These are phyloP conservation scores for Phanerodontia chrysosporium DNA, from an alignment of 768 basidiomycete species.

Conservation along the genomic window DNA sequence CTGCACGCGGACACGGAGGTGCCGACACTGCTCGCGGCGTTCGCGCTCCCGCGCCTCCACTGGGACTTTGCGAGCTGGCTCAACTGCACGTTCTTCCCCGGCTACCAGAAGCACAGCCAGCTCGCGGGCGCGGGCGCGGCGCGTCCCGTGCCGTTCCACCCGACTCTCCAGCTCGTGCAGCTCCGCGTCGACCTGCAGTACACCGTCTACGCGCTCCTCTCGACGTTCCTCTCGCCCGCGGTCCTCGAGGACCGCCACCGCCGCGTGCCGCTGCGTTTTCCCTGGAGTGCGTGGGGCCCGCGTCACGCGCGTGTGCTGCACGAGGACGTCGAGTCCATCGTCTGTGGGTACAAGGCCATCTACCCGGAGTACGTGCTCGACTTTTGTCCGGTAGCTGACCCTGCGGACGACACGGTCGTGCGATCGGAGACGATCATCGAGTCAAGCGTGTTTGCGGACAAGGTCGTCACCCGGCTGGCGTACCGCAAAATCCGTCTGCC, in stretches of 20 bases:
- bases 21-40: slow-evolving; percentile 4
- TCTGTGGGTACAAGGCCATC: slow-evolving; percentile 10
- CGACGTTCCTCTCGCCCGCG: slow-evolving; percentile 2
- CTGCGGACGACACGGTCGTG: neutral
- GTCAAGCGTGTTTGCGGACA: slow-evolving; percentile 8
- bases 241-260: slow-evolving; percentile 3
- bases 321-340: slow-evolving; percentile 1
- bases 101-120: neutral
- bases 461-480: slow-evolving; percentile 5
- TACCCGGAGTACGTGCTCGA: slow-evolving; percentile 11
- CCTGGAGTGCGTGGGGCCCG: slow-evolving; percentile 9
- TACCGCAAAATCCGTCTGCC: neutral
- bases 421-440: neutral
- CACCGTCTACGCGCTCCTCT: slow-evolving; percentile 7
- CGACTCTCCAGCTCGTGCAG: slow-evolving; percentile 5
- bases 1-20: slow-evolving; percentile 2
- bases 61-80: slow-evolving; percentile 8
- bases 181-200: slow-evolving; percentile 9
- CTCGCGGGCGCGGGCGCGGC: neutral
- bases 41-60: slow-evolving; percentile 1
- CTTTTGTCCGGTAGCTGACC: slow-evolving; percentile 2
- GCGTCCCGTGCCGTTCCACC: neutral
- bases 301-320: slow-evolving; percentile 1
- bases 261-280: neutral
- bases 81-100: slow-evolving; percentile 10